phyloP scores from a whole-genome alignment of 148 eudicot genomes.

The Rhododendron vialii region DNA sequence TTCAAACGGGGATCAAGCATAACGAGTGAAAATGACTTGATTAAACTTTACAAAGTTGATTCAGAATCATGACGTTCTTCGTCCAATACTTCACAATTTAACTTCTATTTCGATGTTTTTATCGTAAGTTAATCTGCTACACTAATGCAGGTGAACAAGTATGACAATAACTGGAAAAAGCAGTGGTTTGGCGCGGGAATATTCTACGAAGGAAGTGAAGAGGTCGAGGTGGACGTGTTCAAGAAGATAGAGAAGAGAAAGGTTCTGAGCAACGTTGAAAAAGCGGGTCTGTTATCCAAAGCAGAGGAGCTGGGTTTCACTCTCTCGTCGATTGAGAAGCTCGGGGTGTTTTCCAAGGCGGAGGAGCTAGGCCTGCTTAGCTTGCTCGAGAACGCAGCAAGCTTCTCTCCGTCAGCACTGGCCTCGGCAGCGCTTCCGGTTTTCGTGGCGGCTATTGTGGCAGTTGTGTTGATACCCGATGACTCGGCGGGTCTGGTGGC shows the following conservation, averaged over 20 bases:
- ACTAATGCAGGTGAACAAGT: constrained; percentile 66
- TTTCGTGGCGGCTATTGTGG: constrained; percentile 56
- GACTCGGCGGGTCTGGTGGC: constrained; percentile 62
- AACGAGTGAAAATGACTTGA: neutral
- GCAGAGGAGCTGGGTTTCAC: constrained; percentile 83
- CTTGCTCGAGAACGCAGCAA: constrained; percentile 56
- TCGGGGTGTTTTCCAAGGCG: constrained; percentile 77
- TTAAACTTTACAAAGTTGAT: neutral
- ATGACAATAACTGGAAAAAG: constrained; percentile 64
- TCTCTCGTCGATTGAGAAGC: constrained; percentile 79
- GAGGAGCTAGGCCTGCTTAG: constrained; percentile 88
- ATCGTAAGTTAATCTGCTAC: neutral
- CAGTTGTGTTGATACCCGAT: constrained; percentile 67
- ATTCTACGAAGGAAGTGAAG: constrained; percentile 78
- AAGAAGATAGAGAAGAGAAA: constrained; percentile 80
- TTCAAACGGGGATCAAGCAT: neutral
- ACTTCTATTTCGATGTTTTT: neutral
- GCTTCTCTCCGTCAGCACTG: constrained; percentile 55
- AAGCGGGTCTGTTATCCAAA: constrained; percentile 76
- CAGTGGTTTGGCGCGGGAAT: constrained; percentile 91
- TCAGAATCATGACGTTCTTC: neutral
- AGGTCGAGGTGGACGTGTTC: constrained; percentile 75
- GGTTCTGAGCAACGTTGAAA: constrained; percentile 82
- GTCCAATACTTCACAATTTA: neutral
- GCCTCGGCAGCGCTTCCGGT: constrained; percentile 76